A percentile compares a stretch with the other conserved stretches of the same genome.
These are phyloP conservation scores for Lentinula novae-zelandiae DNA, from an alignment of 1,284 basidiomycete genomes.

Conservation along the genomic window DNA sequence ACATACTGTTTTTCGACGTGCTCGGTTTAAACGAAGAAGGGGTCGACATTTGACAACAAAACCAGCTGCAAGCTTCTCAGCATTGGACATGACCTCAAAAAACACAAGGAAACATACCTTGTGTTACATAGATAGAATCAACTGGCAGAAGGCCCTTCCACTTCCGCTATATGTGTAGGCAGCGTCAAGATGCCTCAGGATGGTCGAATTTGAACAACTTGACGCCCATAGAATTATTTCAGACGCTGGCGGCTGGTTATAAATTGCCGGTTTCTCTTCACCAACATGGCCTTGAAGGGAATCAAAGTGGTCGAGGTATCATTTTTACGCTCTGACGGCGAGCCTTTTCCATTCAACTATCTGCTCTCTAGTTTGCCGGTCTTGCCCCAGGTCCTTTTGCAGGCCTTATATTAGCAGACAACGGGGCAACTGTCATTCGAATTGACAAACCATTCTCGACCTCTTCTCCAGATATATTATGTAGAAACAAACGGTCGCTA, in stretches of 20 bases:
- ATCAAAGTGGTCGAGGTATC: slow-evolving; percentile 14
- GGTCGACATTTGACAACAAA: not conserved
- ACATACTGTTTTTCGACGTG: not conserved
- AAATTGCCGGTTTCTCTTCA: no score
- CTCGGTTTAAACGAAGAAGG: not conserved
- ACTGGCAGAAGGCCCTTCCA: not conserved
- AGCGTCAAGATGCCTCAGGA: not conserved
- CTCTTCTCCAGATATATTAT: slow-evolving; percentile 49
- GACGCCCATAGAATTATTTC: not conserved
- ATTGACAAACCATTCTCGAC: slow-evolving; percentile 57
- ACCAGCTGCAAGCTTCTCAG: not conserved
- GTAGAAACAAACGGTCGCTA: slow-evolving; percentile 72
- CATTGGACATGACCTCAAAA: not conserved
- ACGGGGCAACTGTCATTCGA: slow-evolving; percentile 76
- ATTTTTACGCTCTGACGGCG: not conserved
- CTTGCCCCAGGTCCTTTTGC: slow-evolving; percentile 81
- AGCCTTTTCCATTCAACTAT: not conserved
- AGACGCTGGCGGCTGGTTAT: not conserved
- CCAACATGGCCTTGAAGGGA: slow-evolving; percentile 13
- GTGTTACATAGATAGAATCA: not conserved
- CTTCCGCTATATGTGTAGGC: not conserved
- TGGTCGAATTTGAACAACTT: not conserved
- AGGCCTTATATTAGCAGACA: slow-evolving; percentile 78
- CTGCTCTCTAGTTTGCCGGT: slow-evolving; percentile 65
- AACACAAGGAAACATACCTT: not conserved